Base-by-base conservation (phyloP, 2,329 filamentous ascomycete species). In the Phialocephala subalpina region DNA sequence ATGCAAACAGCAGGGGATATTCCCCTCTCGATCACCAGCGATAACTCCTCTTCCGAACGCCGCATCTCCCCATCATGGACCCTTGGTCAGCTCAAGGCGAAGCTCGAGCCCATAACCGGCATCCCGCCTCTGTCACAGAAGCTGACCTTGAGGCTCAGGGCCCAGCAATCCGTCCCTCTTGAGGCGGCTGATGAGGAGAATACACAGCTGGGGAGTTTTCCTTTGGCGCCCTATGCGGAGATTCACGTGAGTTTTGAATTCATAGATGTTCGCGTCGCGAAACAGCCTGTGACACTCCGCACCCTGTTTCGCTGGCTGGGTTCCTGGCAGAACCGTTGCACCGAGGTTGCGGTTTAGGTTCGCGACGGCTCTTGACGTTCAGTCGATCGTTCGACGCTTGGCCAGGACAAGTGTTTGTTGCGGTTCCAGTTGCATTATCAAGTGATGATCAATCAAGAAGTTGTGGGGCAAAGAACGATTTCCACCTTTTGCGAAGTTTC, bases 11-110 rank as follows among this genome's bases (percentile, higher is more conserved):
- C 91, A 82, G 86, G 89, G 62, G 93, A 96, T 78, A 86, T 96
- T 64, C 90, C 92, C 70, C 84, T 96, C 74, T 84, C 90, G 69
- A 87, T 96, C 75, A 86, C 86, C 67, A 95, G 92, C 60, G 90
- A 93, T 67, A 92, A 91, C 79, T 85, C 91, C 57, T 87, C 90
- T 58, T 94, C 93, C 60, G 96, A 99, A 81, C 92, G 95, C 68
- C 92, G 96, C 72, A 89, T 98, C 78, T 95, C 93, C 29, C 95
- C 95, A 16, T 91, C 94, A 72, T 99, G 96, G 96, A 91, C 90
- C 68, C 91, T 99, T 76, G 84, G 86, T 63, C 90, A 93, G 74
- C 86, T 98, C 74, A 97, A 95, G 82, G 81, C 85, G 61, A 97
- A 96, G 79, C 89, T 99, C 60, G 95, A 98, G 80, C 91, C 93